A percentile compares a stretch with the other conserved stretches of the same genome.
These are phyloP conservation scores for Gaertneriomyces semiglobifer DNA, from an alignment of 192 early-diverging fungal species.

Conservation along the genomic window DNA sequence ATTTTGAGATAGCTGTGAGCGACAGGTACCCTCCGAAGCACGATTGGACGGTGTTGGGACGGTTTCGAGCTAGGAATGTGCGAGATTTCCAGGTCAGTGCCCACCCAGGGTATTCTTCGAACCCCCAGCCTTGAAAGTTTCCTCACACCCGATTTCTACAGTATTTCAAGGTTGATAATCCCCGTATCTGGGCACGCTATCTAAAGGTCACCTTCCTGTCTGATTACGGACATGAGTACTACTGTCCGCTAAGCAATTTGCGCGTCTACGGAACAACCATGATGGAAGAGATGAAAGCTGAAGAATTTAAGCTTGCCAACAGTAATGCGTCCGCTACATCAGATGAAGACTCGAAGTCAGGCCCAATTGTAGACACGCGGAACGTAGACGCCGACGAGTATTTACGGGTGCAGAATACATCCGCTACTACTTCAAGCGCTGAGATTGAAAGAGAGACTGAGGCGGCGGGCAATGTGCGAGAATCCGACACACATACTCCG, in stretches of 20 bases:
- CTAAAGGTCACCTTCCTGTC: constrained; percentile 82
- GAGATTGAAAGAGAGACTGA: background rate
- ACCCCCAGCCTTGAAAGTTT: background rate
- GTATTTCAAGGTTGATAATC: constrained; percentile 76
- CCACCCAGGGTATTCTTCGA: background rate
- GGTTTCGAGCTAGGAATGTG: constrained; percentile 81
- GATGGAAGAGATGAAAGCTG: constrained; percentile 64
- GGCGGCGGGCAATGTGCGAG: background rate
- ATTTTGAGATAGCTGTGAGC: constrained; percentile 74
- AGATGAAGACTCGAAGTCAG: no score
- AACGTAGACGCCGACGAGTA: background rate
- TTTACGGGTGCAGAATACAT: background rate
- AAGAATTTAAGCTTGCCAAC: constrained; percentile 55
- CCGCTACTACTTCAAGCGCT: background rate
- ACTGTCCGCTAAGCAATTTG: constrained; percentile 86
- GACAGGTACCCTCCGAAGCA: constrained; percentile 72
- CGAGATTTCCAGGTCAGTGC: constrained; percentile 60
- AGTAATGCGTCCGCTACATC: background rate
- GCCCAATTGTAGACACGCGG: constrained; percentile 1
- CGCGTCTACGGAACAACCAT: constrained; percentile 88
- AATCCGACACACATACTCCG: background rate
- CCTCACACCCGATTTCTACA: constrained; percentile 40
- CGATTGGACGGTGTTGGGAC: constrained; percentile 77
- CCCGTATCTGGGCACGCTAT: constrained; percentile 77
- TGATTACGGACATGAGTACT: constrained; percentile 88